These are phyloP conservation scores for Coprinopsis sp. DNA, from an alignment of 768 basidiomycete species.

Conservation along the genomic window DNA sequence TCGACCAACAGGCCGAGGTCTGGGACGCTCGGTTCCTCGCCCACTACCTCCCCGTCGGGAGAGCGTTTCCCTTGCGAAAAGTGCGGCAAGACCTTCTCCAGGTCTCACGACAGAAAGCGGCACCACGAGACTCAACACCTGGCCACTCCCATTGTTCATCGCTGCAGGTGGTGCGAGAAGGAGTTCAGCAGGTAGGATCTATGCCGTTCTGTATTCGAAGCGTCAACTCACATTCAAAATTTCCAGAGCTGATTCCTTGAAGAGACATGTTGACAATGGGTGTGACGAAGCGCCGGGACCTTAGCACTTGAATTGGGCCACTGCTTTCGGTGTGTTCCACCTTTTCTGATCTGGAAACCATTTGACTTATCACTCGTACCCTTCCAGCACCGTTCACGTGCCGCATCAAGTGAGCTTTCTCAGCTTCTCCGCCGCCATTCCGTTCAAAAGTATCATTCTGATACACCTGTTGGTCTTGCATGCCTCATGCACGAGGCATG, in stretches of 20 bases:
- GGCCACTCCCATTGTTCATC: constrained; percentile 57
- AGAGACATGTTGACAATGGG: constrained; percentile 78
- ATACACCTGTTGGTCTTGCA: neutral
- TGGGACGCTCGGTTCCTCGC: constrained; percentile 32
- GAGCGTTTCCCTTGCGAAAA: constrained; percentile 70
- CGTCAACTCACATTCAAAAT: constrained; percentile 10
- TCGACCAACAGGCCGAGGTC: constrained; percentile 38
- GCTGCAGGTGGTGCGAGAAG: constrained; percentile 70
- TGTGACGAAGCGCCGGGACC: constrained; percentile 54
- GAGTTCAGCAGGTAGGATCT: constrained; percentile 61
- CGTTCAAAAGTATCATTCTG: constrained; percentile 4
- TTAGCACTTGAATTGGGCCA: constrained; percentile 2
- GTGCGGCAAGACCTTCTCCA: constrained; percentile 76
- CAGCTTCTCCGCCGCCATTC: neutral
- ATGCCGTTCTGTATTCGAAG: constrained; percentile 10
- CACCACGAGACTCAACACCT: constrained; percentile 77
- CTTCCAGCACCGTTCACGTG: constrained; percentile 1
- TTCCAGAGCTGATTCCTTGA: constrained; percentile 61
- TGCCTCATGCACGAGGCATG: neutral
- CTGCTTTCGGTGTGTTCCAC: constrained; percentile 6
- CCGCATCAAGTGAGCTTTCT: neutral
- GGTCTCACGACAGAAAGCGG: constrained; percentile 77
- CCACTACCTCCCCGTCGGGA: constrained; percentile 38
- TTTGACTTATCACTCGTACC: constrained; percentile 15
- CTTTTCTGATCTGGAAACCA: constrained; percentile 17